Evolutionary conservation across 2,329 filamentous ascomycete species (phyloP).

Genomic region (Acrocalymma vagum): DNA sequence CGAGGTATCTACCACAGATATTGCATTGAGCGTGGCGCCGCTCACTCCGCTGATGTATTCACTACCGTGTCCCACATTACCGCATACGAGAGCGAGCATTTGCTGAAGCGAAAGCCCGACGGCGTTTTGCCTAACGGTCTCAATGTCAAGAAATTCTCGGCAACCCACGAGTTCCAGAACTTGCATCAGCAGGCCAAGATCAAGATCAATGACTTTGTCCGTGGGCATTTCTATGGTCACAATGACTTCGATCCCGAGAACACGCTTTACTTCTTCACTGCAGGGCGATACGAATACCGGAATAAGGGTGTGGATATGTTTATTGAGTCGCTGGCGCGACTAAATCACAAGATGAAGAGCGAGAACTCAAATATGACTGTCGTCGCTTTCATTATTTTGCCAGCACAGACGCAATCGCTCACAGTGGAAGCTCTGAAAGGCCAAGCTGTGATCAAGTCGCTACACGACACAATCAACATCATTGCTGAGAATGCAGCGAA

Average conservation of each 20-base stretch:
- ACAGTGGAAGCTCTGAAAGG: slow-evolving; percentile 96
- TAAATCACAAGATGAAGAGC: slow-evolving; percentile 91
- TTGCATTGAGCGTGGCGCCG: slow-evolving; percentile 93
- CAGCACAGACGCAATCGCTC: slow-evolving; percentile 91
- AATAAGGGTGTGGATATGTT: slow-evolving; percentile 99
- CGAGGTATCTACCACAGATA: slow-evolving; percentile 98
- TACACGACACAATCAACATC: slow-evolving; percentile 90
- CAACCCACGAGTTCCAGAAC: slow-evolving; percentile 99
- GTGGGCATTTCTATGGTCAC: slow-evolving; percentile 97
- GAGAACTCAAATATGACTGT: slow-evolving; percentile 90
- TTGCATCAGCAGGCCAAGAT: slow-evolving; percentile 95
- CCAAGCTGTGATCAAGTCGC: slow-evolving; percentile 95
- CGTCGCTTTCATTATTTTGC: slow-evolving; percentile 98
- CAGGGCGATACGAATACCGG: slow-evolving; percentile 95
- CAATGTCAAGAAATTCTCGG: slow-evolving; percentile 98
- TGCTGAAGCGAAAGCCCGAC: slow-evolving; percentile 96
- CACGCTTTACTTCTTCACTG: slow-evolving; percentile 97
- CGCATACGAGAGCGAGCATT: slow-evolving; percentile 95
- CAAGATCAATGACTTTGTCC: slow-evolving; percentile 98
- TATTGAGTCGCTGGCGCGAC: slow-evolving; percentile 90
- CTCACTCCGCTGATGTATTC: slow-evolving; percentile 94
- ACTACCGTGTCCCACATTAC: slow-evolving; percentile 99
- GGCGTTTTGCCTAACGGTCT: slow-evolving; percentile 95
- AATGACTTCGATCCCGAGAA: slow-evolving; percentile 97
- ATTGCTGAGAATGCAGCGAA: slow-evolving; percentile 93